A percentile compares a stretch with the other conserved stretches of the same genome.
Evolutionary conservation across 2,329 filamentous ascomycete genomes (phyloP).

Genomic region (Arthrobotrys conoides): DNA sequence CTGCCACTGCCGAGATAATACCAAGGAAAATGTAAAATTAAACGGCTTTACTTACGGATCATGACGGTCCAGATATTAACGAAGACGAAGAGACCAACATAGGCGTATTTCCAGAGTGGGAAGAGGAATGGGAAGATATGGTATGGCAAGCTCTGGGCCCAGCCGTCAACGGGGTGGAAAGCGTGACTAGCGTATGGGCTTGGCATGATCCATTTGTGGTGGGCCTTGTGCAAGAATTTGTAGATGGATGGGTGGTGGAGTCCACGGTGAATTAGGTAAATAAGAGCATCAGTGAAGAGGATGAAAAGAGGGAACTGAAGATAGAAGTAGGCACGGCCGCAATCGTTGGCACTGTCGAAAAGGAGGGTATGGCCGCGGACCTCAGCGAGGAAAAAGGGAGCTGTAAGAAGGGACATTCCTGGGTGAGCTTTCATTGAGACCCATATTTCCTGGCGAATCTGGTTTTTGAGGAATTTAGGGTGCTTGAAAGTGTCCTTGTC

Average conservation of each 20-base stretch:
- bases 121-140: slow-evolving; percentile 94
- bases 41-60: slow-evolving; percentile 72
- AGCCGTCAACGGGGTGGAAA: slow-evolving; percentile 95
- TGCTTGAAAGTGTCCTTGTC: slow-evolving; percentile 90
- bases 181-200: slow-evolving; percentile 92
- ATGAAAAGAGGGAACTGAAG: slow-evolving; percentile 90
- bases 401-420: slow-evolving; percentile 84
- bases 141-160: slow-evolving; percentile 88
- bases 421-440: slow-evolving; percentile 85
- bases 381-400: slow-evolving; percentile 84
- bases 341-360: slow-evolving; percentile 83
- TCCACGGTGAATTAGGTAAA: slow-evolving; percentile 92
- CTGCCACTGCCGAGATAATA: slow-evolving; percentile 15
- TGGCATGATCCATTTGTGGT: slow-evolving; percentile 99
- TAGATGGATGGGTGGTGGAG: slow-evolving; percentile 86
- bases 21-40: slow-evolving; percentile 4
- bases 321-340: slow-evolving; percentile 82
- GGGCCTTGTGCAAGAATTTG: slow-evolving; percentile 92
- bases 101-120: slow-evolving; percentile 90
- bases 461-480: slow-evolving; percentile 95
- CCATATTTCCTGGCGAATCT: slow-evolving; percentile 85
- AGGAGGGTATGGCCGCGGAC: slow-evolving; percentile 87
- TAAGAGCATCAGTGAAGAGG: slow-evolving; percentile 87
- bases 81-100: slow-evolving; percentile 86
- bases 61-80: slow-evolving; percentile 98